These are phyloP conservation scores for Metarhizium brunneum DNA, from an alignment of 2,329 filamentous ascomycete genomes.

Conservation along the genomic window DNA sequence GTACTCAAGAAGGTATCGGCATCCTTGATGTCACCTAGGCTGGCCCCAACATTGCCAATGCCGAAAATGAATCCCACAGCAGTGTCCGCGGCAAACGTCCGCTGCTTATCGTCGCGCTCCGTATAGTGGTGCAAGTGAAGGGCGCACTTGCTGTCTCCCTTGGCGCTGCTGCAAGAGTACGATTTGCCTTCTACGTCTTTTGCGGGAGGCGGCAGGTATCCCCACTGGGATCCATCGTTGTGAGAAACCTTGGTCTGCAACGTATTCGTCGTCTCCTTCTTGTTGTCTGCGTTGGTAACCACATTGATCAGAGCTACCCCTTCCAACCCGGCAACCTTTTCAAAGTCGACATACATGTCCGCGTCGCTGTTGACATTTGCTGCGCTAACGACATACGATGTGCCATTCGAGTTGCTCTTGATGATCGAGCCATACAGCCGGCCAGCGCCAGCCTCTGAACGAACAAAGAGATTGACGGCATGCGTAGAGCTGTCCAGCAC, in stretches of 20 bases:
- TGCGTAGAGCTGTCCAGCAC: conserved; percentile 92
- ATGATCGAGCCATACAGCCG: conserved; percentile 77
- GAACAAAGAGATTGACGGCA: conserved; percentile 88
- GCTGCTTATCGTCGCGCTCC: conserved; percentile 69
- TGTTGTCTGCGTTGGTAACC: conserved; percentile 64
- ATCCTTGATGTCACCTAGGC: conserved; percentile 56
- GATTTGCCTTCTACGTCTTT: conserved; percentile 62
- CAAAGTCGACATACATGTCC: conserved; percentile 80
- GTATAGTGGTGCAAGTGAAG: conserved; percentile 95
- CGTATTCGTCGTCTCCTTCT: conserved; percentile 71
- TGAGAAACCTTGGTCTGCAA: conserved; percentile 90
- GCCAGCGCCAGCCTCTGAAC: conserved; percentile 55
- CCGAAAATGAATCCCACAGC: conserved; percentile 88
- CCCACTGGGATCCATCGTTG: conserved; percentile 90
- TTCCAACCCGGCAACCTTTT: conserved; percentile 88
- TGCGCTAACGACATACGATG: conserved; percentile 81
- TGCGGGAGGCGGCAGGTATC: conserved; percentile 60
- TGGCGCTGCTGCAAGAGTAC: conserved; percentile 56
- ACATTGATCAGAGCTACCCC: conserved; percentile 83
- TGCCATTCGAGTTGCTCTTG: conserved; percentile 98
- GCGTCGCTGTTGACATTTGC: conserved; percentile 72
- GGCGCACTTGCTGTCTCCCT: conserved; percentile 60
- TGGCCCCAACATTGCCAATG: conserved; percentile 76
- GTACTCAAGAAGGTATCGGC: conserved; percentile 84
- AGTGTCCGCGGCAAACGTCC: conserved; percentile 80